These are phyloP conservation scores for Triangularia setosa DNA, from an alignment of 2,329 filamentous ascomycete genomes.

Conservation along the genomic window DNA sequence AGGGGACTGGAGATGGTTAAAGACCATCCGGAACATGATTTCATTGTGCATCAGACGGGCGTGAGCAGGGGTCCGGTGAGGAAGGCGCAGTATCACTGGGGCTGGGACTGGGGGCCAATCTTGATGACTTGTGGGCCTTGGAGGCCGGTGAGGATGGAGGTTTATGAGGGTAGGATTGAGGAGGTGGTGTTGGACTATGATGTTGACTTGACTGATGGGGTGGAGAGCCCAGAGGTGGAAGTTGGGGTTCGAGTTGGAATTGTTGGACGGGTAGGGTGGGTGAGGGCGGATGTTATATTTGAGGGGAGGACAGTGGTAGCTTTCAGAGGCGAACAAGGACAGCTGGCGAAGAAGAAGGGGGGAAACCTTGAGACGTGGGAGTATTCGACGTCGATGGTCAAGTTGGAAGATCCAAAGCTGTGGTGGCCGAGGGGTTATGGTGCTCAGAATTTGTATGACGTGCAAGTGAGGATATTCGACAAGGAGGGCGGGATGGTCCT, in stretches of 20 bases:
- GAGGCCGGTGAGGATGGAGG: slow-evolving; percentile 63
- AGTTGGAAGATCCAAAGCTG: slow-evolving; percentile 29
- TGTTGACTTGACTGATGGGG: background rate
- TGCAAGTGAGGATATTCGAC: slow-evolving; percentile 25
- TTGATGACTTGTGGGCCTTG: slow-evolving; percentile 62
- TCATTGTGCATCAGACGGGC: slow-evolving; percentile 48
- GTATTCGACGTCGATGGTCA: slow-evolving; percentile 1
- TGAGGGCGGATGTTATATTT: slow-evolving; percentile 21
- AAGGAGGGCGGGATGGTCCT: slow-evolving; percentile 25
- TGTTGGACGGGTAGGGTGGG: slow-evolving; percentile 18
- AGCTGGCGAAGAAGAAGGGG: background rate
- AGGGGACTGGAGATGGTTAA: slow-evolving; percentile 22
- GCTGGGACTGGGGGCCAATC: slow-evolving; percentile 68
- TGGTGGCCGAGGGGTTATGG: slow-evolving; percentile 37
- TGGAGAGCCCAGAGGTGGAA: background rate
- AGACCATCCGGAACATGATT: slow-evolving; percentile 33
- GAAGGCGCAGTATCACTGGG: slow-evolving; percentile 69
- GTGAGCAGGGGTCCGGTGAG: slow-evolving; percentile 46
- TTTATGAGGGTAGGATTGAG: slow-evolving; percentile 54
- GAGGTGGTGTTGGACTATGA: slow-evolving; percentile 49
- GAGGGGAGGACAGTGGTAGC: slow-evolving; percentile 17
- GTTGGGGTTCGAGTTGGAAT: slow-evolving; percentile 4
- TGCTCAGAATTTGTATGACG: slow-evolving; percentile 49
- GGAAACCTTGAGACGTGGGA: background rate
- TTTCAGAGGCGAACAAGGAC: background rate